These are phyloP conservation scores for Naganishia friedmannii DNA, from an alignment of 768 basidiomycete genomes.

Conservation along the genomic window DNA sequence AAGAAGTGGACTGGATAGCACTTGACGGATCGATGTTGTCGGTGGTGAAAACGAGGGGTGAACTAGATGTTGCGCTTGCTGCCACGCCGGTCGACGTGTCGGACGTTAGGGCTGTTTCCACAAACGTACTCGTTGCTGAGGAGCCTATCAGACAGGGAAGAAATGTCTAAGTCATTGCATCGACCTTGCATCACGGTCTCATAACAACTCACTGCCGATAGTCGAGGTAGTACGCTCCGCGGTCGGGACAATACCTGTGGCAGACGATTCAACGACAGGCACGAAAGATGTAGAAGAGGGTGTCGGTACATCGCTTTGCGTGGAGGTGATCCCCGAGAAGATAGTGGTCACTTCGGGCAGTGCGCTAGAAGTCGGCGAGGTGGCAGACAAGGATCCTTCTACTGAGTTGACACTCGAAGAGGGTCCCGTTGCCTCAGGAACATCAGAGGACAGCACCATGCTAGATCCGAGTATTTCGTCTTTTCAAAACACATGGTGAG, in stretches of 20 bases:
- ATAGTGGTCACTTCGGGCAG: neutral
- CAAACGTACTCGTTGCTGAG: neutral
- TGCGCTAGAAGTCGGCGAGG: neutral
- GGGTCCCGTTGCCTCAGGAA: neutral
- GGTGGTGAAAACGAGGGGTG: neutral
- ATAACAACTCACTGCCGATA: neutral
- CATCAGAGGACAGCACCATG: neutral
- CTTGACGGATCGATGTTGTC: neutral
- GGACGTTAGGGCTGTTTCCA: neutral
- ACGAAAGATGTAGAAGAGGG: neutral
- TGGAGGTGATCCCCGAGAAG: neutral
- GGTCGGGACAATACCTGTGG: neutral
- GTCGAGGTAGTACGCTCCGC: neutral
- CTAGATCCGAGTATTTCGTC: neutral
- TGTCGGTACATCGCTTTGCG: neutral
- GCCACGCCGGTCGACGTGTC: neutral
- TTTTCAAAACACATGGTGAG: neutral
- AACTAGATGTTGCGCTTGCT: neutral
- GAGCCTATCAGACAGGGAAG: neutral
- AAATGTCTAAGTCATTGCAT: neutral
- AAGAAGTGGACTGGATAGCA: neutral
- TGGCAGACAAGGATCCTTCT: neutral
- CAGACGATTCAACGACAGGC: neutral
- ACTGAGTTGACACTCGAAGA: neutral
- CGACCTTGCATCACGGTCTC: too few relatives aligned